Conservation (phyloP, 2,329 filamentous ascomycete species). For the Penicillium sp. region DNA sequence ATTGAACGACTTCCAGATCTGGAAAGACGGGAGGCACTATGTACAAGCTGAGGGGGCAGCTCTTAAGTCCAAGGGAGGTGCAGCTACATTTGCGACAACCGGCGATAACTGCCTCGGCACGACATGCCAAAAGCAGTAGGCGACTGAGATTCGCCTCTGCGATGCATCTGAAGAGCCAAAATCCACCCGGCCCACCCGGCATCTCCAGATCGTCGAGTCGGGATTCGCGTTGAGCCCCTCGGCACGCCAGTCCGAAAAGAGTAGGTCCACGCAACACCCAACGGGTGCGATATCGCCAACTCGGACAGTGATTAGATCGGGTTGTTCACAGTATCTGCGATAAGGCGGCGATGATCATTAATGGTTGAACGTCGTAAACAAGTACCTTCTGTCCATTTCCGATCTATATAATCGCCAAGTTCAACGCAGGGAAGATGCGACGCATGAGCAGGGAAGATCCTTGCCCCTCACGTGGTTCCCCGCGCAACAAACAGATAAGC, state of each 20-base stretch:
- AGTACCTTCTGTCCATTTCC: too few species aligned
- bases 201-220: constrained; percentile 16
- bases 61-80: constrained; percentile 13
- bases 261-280: constrained; percentile 21
- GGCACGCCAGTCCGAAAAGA: constrained; percentile 14
- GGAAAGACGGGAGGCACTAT: too few species aligned
- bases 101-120: constrained; percentile 15
- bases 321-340: not conserved
- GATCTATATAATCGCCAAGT: too few species aligned
- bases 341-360: too few species aligned
- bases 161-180: constrained; percentile 9
- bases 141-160: constrained; percentile 4
- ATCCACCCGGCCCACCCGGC: constrained; percentile 9
- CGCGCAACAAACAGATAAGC: constrained; percentile 15
- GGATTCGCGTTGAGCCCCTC: not conserved
- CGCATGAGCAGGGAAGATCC: too few species aligned
- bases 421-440: too few species aligned
- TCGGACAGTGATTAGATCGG: too few species aligned
- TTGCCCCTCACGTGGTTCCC: constrained; percentile 12
- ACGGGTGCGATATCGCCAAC: too few species aligned
- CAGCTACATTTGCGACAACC: constrained; percentile 5
- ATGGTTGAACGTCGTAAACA: too few species aligned
- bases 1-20: too few species aligned
- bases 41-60: constrained; percentile 12
- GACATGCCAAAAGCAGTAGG: constrained; percentile 18